Base-by-base conservation (phyloP, 2,329 filamentous ascomycete genomes). In the Annulohypoxylon truncatum region DNA sequence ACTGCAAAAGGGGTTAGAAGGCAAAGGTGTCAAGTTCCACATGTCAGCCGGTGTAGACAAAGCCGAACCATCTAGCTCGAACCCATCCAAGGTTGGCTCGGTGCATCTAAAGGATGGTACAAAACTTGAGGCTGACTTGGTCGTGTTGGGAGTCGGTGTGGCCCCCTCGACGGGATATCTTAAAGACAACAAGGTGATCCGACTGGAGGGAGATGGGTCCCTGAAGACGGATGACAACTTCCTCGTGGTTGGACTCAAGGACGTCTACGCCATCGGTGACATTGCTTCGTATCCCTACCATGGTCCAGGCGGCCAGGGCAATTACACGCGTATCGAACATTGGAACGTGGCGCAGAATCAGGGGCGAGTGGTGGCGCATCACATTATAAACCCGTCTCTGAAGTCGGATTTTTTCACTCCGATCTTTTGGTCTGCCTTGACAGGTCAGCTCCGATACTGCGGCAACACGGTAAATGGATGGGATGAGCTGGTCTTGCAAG, bases 271-370 rank as follows among this genome's bases (percentile, higher is more conserved):
- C 12, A 89, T 99, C 66, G 95, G 95, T 55, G 96, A 99, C 77
- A 98, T 99, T 67, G 94, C 96, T 10, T 94, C 92, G 0, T 97
- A 93, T 79, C 96, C 96, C 0, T 99, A 99, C 82, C 87, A 93
- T 77, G 96, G 96, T 1, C 96, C 96, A 0, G 94, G 92, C 22
- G 91, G 93, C 24, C 85, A 91, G 13, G 93, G 92, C 67, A 85
- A 84, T 46, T 85, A 86, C 15, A 88, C 91, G 0, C 90, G 96
- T 68, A 97, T 98, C 76, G 96, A 99, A 83, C 96, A 99, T 78
- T 99, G 96, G 96, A 95, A 97, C 79, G 96, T 99, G 2, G 96
- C 96, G 3, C 96, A 98, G 76, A 97, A 98, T 75, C 85, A 92
- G 1, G 96, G 96, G 2, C 92, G 95, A 44, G 85, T 87, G 22